Evolutionary conservation across 2,329 filamentous ascomycete genomes (phyloP).

Genomic region (Cladophialophora carrionii): DNA sequence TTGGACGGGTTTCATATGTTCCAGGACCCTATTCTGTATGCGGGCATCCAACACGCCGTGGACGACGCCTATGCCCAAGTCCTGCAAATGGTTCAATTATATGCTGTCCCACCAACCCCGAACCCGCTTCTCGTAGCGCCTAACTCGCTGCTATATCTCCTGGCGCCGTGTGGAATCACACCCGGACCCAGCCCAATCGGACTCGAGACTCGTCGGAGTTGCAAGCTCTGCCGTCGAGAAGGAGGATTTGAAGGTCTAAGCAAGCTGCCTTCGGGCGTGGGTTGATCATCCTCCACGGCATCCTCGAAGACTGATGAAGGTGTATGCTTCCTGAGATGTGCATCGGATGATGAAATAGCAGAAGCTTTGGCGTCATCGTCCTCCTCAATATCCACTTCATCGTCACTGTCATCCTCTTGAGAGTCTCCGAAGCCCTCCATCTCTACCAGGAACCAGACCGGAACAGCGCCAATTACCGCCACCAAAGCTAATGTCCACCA

Average conservation of each 20-base stretch:
- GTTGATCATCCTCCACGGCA: constrained; percentile 26
- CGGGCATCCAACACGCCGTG: neutral
- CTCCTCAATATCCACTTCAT: constrained; percentile 23
- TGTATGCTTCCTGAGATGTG: constrained; percentile 20
- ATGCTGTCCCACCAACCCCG: constrained; percentile 38
- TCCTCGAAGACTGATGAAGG: constrained; percentile 12
- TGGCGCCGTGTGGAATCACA: constrained; percentile 32
- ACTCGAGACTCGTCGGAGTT: constrained; percentile 36
- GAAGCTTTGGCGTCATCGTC: constrained; percentile 22
- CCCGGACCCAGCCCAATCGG: constrained; percentile 38
- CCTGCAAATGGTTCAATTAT: constrained; percentile 31
- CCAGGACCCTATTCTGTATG: constrained; percentile 1
- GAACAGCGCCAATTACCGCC: constrained; percentile 67
- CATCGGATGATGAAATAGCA: constrained; percentile 6
- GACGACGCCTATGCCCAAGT: neutral
- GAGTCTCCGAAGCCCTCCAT: constrained; percentile 65
- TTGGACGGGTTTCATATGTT: neutral
- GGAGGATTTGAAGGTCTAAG: constrained; percentile 20
- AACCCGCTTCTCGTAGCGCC: constrained; percentile 39
- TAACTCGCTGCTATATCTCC: constrained; percentile 40
- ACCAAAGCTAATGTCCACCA: constrained; percentile 77
- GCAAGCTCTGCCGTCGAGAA: constrained; percentile 24
- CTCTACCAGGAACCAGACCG: constrained; percentile 74
- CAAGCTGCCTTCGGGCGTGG: constrained; percentile 16
- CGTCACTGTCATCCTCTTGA: constrained; percentile 37